Evolutionary conservation across 1,139 yeast species (phyloP).

Genomic region (Lodderomyces oxycetoniae): DNA sequence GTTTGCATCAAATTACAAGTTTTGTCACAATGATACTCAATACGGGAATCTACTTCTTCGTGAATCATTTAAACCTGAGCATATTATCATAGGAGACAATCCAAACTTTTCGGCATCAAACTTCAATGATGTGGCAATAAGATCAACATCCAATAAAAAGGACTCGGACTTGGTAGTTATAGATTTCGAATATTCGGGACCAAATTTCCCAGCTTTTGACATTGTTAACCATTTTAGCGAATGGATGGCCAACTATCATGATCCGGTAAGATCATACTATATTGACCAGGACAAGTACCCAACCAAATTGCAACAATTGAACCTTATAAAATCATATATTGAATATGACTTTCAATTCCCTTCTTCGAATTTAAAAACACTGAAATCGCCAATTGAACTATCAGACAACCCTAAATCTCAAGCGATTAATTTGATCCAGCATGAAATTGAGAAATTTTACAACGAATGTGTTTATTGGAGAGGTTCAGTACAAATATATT

Average conservation of each 20-base stretch:
- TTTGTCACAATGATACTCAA: conserved; percentile 95
- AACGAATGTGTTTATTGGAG: conserved; percentile 76
- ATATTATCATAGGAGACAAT: conserved; percentile 29
- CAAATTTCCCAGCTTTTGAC: conserved; percentile 88
- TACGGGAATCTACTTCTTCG: conserved; percentile 79
- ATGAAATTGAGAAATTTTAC: conserved; percentile 53
- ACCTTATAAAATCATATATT: conserved; percentile 70
- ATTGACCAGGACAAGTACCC: conserved; percentile 62
- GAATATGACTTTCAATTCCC: conserved; percentile 46
- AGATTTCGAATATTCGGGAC: conserved; percentile 93
- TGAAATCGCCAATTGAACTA: conserved; percentile 17
- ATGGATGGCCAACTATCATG: conserved; percentile 95
- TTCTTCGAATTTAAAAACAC: conserved; percentile 26
- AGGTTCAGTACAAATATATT: conserved; percentile 68
- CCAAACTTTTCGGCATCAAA: neutral
- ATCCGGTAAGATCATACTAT: conserved; percentile 55
- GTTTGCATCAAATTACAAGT: conserved; percentile 52
- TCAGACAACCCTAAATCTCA: conserved; percentile 8
- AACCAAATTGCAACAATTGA: conserved; percentile 57
- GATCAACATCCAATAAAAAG: conserved; percentile 30
- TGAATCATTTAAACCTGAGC: conserved; percentile 31
- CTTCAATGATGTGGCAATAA: conserved; percentile 19
- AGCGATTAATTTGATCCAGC: conserved; percentile 35
- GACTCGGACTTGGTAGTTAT: conserved; percentile 85
- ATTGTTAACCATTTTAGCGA: conserved; percentile 86